Base-by-base conservation (phyloP, 495 filamentous ascomycete species). In the Copromyces sp. region DNA sequence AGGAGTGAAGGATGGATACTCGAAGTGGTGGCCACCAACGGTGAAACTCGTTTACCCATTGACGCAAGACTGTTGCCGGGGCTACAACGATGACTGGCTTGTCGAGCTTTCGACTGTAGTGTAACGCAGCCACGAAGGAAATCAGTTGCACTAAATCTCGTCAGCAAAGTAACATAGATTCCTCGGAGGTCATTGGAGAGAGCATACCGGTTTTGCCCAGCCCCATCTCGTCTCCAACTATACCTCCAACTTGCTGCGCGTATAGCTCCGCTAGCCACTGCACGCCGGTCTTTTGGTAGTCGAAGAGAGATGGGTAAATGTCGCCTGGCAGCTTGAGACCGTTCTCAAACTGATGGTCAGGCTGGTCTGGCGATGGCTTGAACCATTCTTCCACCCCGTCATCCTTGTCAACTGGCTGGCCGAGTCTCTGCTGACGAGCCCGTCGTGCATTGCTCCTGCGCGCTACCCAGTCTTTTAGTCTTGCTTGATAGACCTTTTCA, bases 21-120 rank as follows among this genome's bases (percentile, higher is more conserved):
- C 95, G 90, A 38, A 99, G 86, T 24, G 95, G 90, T 17, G 95
- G 95, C 95, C 95, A 98, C 95, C 95, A 99, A 35, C 90, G 88
- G 80, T 98, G 95, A 75, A 99, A 98, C 77, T 99, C 95, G 73
- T 96, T 95, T 11, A 97, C 95, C 95, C 95, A 99, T 78, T 98
- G 94, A 73, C 92, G 92, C 83, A 99, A 89, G 14, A 98, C 91
- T 1, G 95, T 98, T 29, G 95, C 95, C 2, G 95, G 95, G 71
- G 93, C 93, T 12, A 98, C 93, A 38, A 99, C 87, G 73, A 99
- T 90, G 41, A 93, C 87, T 1, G 95, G 95, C 74, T 93, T 94
- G 11, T 86, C 87, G 65, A 97, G 84, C 78, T 89, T 92, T 47
- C 90, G 91, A 80, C 93, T 97, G 78, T 98, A 93, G 78, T 98